A percentile compares a stretch with the other conserved stretches of the same genome.
These are phyloP conservation scores for Pisolithus sp. DNA, from an alignment of 768 basidiomycete species.

Conservation along the genomic window DNA sequence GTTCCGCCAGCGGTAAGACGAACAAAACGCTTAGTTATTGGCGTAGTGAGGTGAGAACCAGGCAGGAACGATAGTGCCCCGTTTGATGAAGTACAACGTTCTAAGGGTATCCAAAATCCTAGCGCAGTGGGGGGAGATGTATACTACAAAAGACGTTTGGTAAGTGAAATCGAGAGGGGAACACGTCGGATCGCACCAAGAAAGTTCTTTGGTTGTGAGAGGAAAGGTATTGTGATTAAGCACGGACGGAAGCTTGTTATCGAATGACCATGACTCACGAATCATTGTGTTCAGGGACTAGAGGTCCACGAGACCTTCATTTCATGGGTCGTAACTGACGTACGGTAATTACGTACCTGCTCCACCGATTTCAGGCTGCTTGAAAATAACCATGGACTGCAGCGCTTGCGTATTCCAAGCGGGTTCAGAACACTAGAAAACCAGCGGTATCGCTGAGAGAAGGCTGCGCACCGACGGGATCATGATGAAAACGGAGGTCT, in stretches of 20 bases:
- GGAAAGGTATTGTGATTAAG: background rate
- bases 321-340: background rate
- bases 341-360: conserved; percentile 50
- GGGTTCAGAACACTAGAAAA: background rate
- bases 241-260: background rate
- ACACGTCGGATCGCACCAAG: conserved; percentile 40
- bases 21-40: conserved; percentile 81
- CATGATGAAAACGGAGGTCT: conserved; percentile 76
- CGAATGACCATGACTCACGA: conserved; percentile 50
- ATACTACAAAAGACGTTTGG: conserved; percentile 46
- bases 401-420: conserved; percentile 43
- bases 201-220: conserved; percentile 48
- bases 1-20: conserved; percentile 73
- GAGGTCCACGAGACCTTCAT: background rate
- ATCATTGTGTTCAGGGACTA: conserved; percentile 90
- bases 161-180: conserved; percentile 2
- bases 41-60: conserved; percentile 74
- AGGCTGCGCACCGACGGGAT: conserved; percentile 64
- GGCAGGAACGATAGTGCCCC: conserved; percentile 87
- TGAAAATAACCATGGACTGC: conserved; percentile 94
- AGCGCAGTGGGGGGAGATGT: conserved; percentile 88
- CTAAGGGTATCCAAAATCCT: conserved; percentile 95
- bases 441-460: background rate
- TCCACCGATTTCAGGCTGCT: conserved; percentile 89
- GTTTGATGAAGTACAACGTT: conserved; percentile 75